These are phyloP conservation scores for Closterium sp. DNA, from an alignment of 139 green algal species.

Conservation along the genomic window DNA sequence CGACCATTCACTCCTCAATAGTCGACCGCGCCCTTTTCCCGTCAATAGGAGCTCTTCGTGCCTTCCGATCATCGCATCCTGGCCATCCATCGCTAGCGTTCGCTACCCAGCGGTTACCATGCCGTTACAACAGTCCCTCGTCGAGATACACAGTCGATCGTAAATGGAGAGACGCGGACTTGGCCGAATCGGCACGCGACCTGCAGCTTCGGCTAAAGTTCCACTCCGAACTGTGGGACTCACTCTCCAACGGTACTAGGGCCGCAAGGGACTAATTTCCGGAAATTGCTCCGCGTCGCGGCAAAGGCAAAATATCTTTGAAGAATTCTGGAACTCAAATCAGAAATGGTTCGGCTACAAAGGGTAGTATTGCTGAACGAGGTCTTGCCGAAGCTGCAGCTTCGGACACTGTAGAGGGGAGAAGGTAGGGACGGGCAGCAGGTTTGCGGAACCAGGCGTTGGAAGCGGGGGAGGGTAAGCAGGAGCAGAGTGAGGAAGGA, in stretches of 20 bases:
- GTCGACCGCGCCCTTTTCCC: not conserved
- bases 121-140: not conserved
- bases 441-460: too few relatives aligned
- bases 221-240: not conserved
- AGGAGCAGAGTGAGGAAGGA: too few relatives aligned
- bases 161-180: not conserved
- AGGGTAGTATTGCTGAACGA: too few relatives aligned
- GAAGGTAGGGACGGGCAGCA: too few relatives aligned
- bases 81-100: not conserved
- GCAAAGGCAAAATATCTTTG: too few relatives aligned
- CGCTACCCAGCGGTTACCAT: not conserved
- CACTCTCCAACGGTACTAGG: not conserved
- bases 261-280: not conserved
- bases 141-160: not conserved
- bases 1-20: not conserved
- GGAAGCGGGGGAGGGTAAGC: too few relatives aligned
- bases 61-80: not conserved
- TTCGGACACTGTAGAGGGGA: too few relatives aligned
- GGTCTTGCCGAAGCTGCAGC: too few relatives aligned
- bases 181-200: not conserved
- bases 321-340: too few relatives aligned
- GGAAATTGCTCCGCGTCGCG: not conserved
- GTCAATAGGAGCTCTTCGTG: not conserved
- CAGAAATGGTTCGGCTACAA: too few relatives aligned
- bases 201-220: not conserved